Evolutionary conservation across 2,329 filamentous ascomycete genomes (phyloP).

Genomic region (Colletotrichum siamense): DNA sequence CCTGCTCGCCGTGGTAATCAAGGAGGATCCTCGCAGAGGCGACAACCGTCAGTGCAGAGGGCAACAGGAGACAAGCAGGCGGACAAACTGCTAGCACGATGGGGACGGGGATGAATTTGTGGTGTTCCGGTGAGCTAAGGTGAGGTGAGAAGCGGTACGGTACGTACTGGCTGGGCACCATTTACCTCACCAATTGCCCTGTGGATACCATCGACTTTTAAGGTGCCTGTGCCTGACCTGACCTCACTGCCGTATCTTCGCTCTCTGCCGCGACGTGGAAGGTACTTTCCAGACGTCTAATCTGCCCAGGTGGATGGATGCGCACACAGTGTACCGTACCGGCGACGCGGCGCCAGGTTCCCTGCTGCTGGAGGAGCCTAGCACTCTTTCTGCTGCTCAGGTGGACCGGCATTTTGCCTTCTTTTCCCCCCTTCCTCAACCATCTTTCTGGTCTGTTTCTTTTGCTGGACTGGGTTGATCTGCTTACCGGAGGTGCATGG

Average conservation of each 20-base stretch:
- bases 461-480: not conserved
- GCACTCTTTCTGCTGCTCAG: not conserved
- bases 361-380: not conserved
- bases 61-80: not conserved
- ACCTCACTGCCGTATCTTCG: not conserved
- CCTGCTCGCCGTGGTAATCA: not conserved
- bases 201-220: not conserved
- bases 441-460: not conserved
- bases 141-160: not conserved
- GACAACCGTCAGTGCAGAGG: not conserved
- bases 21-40: slow-evolving; percentile 5
- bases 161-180: not conserved
- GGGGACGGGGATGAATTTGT: slow-evolving; percentile 1
- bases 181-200: not conserved
- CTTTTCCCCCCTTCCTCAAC: not conserved
- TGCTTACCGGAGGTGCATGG: not conserved
- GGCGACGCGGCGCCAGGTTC: slow-evolving; percentile 7
- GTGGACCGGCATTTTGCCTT: not conserved
- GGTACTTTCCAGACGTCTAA: not conserved
- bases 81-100: not conserved
- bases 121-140: slow-evolving; percentile 21
- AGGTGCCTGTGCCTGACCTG: not conserved
- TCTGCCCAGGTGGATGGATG: not conserved
- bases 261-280: not conserved
- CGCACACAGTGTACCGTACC: slow-evolving; percentile 17